A percentile compares a stretch with the other conserved stretches of the same genome.
Conservation (phyloP, 23 red algal species). For the Gracilaria vermiculophylla region DNA sequence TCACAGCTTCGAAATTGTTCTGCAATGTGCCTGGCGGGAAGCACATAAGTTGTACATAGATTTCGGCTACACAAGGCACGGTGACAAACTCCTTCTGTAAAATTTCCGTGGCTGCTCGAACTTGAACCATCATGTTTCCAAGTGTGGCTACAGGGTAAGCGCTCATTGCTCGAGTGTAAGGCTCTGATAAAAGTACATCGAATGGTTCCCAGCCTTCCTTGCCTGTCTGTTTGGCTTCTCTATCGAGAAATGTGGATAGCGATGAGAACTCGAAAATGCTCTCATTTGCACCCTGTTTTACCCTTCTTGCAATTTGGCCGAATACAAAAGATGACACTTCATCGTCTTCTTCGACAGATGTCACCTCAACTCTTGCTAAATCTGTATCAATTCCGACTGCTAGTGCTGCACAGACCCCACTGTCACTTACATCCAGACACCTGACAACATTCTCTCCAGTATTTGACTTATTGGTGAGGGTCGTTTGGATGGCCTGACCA, state of each 20-base stretch:
- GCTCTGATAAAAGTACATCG: conserved; percentile 54
- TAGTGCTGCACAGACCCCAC: conserved; percentile 21
- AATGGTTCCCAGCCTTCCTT: conserved; percentile 1
- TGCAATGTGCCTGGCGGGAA: conserved; percentile 34
- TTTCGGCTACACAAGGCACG: conserved; percentile 13
- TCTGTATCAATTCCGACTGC: not conserved
- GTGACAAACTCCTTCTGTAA: not conserved
- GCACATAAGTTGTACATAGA: conserved; percentile 10
- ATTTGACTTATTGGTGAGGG: not conserved
- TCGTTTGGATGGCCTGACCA: conserved; percentile 4
- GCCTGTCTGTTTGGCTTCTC: not conserved
- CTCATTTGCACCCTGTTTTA: not conserved
- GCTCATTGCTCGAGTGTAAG: conserved; percentile 42
- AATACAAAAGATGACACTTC: conserved; percentile 56
- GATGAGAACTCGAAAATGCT: conserved; percentile 3
- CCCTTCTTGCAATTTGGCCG: conserved; percentile 27
- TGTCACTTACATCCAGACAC: conserved; percentile 58
- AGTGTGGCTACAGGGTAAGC: conserved; percentile 44
- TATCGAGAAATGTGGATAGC: not conserved
- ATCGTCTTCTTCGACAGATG: conserved; percentile 35
- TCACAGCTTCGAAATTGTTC: conserved; percentile 16
- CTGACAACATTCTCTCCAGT: not conserved
- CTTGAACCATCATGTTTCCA: conserved; percentile 55
- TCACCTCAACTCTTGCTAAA: conserved; percentile 2
- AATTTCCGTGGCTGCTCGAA: conserved; percentile 11